Evolutionary conservation across 2,329 filamentous ascomycete genomes (phyloP), one percentile per base, ranked within the genome.

Genomic region (Fusarium musae): DNA sequence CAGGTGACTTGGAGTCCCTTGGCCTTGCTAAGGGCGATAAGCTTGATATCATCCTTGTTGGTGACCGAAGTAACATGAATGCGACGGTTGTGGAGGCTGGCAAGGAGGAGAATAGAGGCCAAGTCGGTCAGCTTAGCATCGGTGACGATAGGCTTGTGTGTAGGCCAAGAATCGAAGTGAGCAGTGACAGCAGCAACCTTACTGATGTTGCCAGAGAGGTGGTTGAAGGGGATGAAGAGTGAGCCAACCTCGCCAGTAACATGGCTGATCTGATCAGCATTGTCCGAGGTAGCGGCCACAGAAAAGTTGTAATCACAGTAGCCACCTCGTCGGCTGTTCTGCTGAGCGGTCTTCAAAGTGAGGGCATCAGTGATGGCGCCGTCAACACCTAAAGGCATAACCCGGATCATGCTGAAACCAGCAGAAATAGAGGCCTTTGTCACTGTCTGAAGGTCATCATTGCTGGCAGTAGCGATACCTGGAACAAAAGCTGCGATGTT

Each of bases 1-100:
- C 93, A 95, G 28, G 93, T 95, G 49, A 95, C 92, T 80, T 92
- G 92, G 66, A 95, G 85, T n/a, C 93, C 93, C 85, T 95, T 95
- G 78, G 90, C 87, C 83, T 95, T 95, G 84, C 92, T 91, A 36
- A 95, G 87, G 12, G 92, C 90, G 78, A 95, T 94, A 58, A 95
- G 85, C 70, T 86, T 89, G 78, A 95, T 94, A 76, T 95, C 93
- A 72, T 95, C 93, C 84, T 79, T 93, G 70, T 90, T 92, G n/a
- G 92, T 94, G 42, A 95, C 92, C 57, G 91, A 93, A 59, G 92
- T 93, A 75, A 95, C 92, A 79, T 95, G 93, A 70, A 95, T 91
- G 78, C 92, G 93, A 73, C 93, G 88, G 83, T 85, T 93, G 83
- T 95, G 93, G 44, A 95, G 88, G 79, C 92, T 94, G 40, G 93